A percentile compares a stretch with the other conserved stretches of the same genome.
Conservation (phyloP, 2,329 filamentous ascomycete genomes). For the Trichophyton mentagrophytes region DNA sequence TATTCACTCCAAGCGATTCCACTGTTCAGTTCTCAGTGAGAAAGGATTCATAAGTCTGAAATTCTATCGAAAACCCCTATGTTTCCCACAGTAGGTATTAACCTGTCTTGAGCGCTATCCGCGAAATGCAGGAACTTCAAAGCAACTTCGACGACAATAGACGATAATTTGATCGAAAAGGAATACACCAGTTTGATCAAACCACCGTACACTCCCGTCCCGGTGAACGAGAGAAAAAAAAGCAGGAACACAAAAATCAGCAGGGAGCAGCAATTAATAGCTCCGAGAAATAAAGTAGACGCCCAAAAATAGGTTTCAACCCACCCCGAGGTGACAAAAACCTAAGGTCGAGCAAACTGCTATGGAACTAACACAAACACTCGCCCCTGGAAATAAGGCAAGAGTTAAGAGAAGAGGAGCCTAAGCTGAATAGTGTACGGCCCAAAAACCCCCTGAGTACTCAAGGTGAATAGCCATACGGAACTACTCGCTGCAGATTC, state of each 20-base stretch:
- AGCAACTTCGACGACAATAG: neutral
- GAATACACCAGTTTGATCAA: neutral
- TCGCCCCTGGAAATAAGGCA: neutral
- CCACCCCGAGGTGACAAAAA: neutral
- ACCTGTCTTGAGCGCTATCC: neutral
- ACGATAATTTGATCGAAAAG: neutral
- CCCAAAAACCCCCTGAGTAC: neutral
- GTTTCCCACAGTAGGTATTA: neutral
- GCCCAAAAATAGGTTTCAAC: neutral
- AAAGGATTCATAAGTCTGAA: neutral
- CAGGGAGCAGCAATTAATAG: neutral
- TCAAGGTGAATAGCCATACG: neutral
- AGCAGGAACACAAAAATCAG: neutral
- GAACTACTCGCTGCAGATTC: neutral
- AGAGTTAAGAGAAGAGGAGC: neutral
- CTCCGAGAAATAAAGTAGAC: neutral
- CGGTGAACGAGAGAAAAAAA: neutral
- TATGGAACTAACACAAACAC: neutral
- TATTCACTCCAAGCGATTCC: too few relatives aligned
- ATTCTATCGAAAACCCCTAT: neutral
- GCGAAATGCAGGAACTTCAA: neutral
- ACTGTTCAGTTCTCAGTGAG: too few relatives aligned
- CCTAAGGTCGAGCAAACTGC: neutral
- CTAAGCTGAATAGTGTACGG: neutral
- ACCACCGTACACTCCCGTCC: neutral